Base-by-base conservation (phyloP, 1,139 yeast genomes). In the Pichia cactophila region DNA sequence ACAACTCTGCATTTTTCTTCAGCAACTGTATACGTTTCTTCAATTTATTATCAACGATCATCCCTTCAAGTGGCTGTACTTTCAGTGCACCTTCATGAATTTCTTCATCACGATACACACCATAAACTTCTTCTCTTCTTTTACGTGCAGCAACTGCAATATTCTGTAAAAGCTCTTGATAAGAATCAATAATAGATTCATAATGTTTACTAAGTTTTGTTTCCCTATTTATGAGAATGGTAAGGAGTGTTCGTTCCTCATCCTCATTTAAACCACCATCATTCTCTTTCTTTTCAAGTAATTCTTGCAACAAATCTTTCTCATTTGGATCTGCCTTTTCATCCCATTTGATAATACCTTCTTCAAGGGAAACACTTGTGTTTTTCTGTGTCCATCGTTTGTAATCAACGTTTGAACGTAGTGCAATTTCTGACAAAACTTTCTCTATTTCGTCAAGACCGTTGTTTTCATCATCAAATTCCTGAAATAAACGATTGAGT, bases 401-500 rank as follows among this genome's bases (percentile, higher is more conserved):
- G 42, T 47, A 59, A 28, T 58, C 53, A 3, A 59, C 38, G 7
- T 47, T 46, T 16, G 50, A 42, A 10, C 52, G 54, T 1, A 23
- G 20, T 17, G 62, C 46, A 14, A 60, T 44, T 6, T 55, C 53
- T 20, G 50, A 43, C 9, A 63, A 42, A 10, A 52, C 49, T 5
- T 41, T 46, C 5, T 46, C 38, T 11, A 62, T 42, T 2, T 29
- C 28, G 6, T 58, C 64, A 10, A 55, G 52, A 26, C 56, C 59
- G 5, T 47, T 49, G 35, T 60, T 54, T 42, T 63, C 61, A 41
- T 61, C 66, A 33, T 58, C 60, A 17, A 63, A 44, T 12, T 59
- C 61, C n/a, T 60, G 56, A 14, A 62, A 46, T 14, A 63, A 48
- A 26, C 61, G 47, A 44, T 61, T 59, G 17, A 62, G 44, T 12